A percentile compares a stretch with the other conserved stretches of the same genome.
Conservation (phyloP, 192 early-diverging fungal genomes). For the Coemansia sp. region DNA sequence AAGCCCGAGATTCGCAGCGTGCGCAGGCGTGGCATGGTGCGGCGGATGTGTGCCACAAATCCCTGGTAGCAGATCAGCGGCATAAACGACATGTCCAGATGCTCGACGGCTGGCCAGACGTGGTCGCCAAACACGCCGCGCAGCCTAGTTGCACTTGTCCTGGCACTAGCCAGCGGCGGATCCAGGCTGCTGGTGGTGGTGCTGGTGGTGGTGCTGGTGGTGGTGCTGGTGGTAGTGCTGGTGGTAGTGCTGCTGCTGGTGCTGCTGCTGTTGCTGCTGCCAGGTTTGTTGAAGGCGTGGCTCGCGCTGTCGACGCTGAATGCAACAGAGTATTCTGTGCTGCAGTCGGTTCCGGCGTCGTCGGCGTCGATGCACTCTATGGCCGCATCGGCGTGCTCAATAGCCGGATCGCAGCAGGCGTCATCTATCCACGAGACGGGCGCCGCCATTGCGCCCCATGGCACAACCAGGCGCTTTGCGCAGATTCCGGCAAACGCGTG, state of each 20-base stretch:
- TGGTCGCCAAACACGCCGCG: slow-evolving; percentile 33
- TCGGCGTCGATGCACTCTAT: neutral
- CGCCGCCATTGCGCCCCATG: slow-evolving; percentile 41
- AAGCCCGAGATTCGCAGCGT: slow-evolving; percentile 37
- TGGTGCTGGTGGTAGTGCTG: too few species aligned
- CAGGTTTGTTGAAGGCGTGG: slow-evolving; percentile 10
- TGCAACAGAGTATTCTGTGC: neutral
- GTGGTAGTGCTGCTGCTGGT: too few species aligned
- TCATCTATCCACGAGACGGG: slow-evolving; percentile 24
- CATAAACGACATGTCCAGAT: slow-evolving; percentile 46
- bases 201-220: too few species aligned
- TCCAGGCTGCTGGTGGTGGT: too few species aligned
- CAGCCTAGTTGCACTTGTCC: slow-evolving; percentile 9
- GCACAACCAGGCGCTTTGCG: slow-evolving; percentile 27
- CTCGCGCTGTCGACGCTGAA: slow-evolving; percentile 22
- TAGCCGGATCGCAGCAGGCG: neutral
- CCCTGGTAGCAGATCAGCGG: slow-evolving; percentile 48
- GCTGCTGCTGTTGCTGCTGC: neutral
- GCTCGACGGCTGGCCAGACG: slow-evolving; percentile 32
- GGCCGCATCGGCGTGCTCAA: too few species aligned
- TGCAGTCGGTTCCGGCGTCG: neutral
- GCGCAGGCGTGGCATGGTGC: slow-evolving; percentile 33
- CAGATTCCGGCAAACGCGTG: slow-evolving; percentile 23
- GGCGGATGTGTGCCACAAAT: slow-evolving; percentile 22
- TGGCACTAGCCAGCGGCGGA: too few species aligned